Percentiles rank a stretch among this genome's conserved stretches.
Evolutionary conservation across 2,329 filamentous ascomycete genomes (phyloP).

Genomic region (Plenodomus lindquistii): DNA sequence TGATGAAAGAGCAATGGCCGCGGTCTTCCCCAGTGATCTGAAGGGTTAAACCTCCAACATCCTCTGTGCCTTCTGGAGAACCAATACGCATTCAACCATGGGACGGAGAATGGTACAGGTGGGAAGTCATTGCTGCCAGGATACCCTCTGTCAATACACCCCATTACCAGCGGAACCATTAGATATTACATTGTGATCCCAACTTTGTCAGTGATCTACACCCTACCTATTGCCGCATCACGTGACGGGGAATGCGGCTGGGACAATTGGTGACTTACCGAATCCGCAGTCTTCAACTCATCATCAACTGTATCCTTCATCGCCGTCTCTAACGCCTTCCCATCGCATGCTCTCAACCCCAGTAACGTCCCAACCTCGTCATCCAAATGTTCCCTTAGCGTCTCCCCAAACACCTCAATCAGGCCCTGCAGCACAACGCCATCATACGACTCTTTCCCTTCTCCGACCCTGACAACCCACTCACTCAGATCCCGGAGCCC

Average conservation of each 20-base stretch:
- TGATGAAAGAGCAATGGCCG: conserved; percentile 21
- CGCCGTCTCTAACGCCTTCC: conserved; percentile 5
- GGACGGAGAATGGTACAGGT: conserved; percentile 40
- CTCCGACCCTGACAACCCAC: conserved; percentile 18
- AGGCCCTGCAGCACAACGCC: conserved; percentile 8
- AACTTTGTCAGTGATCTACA: no score
- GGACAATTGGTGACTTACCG: conserved; percentile 8
- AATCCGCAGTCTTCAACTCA: conserved; percentile 5
- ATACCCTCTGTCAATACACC: conserved; percentile 38
- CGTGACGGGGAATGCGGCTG: background rate
- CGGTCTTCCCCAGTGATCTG: conserved; percentile 36
- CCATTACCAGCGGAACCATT: conserved; percentile 39
- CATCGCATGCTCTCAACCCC: conserved; percentile 17
- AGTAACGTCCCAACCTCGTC: conserved; percentile 26
- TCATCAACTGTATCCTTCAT: conserved; percentile 5
- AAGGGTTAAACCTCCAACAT: conserved; percentile 43
- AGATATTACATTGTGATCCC: conserved; percentile 5
- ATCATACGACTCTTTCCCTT: conserved; percentile 10
- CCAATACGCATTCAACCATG: conserved; percentile 39
- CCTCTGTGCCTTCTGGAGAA: conserved; percentile 35
- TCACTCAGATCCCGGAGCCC: conserved; percentile 29
- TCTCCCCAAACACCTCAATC: conserved; percentile 21
- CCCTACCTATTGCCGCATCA: background rate
- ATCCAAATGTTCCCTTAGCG: conserved; percentile 19
- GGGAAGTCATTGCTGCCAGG: conserved; percentile 40